Percentiles rank a stretch among this genome's conserved stretches.
Conservation (phyloP, 768 basidiomycete species). For the Vararia minispora region DNA sequence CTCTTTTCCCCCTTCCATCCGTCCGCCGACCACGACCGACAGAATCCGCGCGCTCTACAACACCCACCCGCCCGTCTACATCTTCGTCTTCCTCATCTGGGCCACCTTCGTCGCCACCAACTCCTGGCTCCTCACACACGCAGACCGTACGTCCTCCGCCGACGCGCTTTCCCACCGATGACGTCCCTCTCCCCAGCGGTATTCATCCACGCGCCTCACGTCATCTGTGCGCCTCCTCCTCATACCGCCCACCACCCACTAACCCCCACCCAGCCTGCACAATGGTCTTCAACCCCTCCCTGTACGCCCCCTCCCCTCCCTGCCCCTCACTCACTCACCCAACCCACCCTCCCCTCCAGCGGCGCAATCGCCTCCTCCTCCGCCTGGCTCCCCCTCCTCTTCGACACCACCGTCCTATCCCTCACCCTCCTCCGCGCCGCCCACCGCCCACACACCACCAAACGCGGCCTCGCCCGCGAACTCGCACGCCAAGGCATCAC, state of each 20-base stretch:
- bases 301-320: slow-evolving; percentile 11
- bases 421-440: slow-evolving; percentile 22
- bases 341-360: slow-evolving; percentile 5
- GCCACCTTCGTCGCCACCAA: slow-evolving; percentile 35
- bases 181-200: no score
- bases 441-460: background rate
- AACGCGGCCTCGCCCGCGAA: background rate
- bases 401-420: slow-evolving; percentile 24
- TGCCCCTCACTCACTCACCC: slow-evolving; percentile 1
- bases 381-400: slow-evolving; percentile 28
- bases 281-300: slow-evolving; percentile 23
- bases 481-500: background rate
- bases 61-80: slow-evolving; percentile 15
- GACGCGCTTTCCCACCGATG: no score
- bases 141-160: slow-evolving; percentile 33
- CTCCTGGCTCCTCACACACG: slow-evolving; percentile 41
- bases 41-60: slow-evolving; percentile 24
- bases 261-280: slow-evolving; percentile 23
- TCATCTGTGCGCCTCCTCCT: no score
- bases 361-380: slow-evolving; percentile 22
- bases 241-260: no score
- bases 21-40: background rate
- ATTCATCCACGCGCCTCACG: no score
- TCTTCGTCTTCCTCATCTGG: slow-evolving; percentile 25
- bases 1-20: background rate